Base-by-base conservation (phyloP, 176 grass and related monocot species). In the Saccharum officinarum region DNA sequence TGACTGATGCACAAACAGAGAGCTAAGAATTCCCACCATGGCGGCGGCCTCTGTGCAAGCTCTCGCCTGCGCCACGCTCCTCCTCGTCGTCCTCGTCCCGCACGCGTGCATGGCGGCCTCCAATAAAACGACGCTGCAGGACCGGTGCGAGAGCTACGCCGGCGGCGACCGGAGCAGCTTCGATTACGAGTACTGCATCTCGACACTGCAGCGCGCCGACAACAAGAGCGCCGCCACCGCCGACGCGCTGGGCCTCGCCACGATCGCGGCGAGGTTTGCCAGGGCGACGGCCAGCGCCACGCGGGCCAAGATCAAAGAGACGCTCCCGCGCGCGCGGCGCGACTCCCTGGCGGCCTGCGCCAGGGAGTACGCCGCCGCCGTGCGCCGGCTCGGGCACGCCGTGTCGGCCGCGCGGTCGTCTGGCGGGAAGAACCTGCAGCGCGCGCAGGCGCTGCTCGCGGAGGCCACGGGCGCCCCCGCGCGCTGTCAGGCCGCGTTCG, bases 181-280 rank as follows among this genome's bases (percentile, higher is more conserved):
- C 55, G 69, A 83, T 54, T 76, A 91, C 57, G 75, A 80, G 26
- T 89, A 82, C 40, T 95, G 91, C 77, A 1, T 84, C 10, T 61
- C 18, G 40, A 89, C 83, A 2, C 79, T 93, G 41, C 25, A 26
- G 25, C 9, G 55, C 13, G 50, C 16, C 5, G 86, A 76, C 28
- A 26, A 20, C 7, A 13, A 9, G 2, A 57, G 41, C 63, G 63
- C 62, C 5, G 26, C 25, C 11, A 84, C 61, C 36, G 62, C 86
- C 18, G 67, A 28, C 16, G 66, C 30, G 45, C 28, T 10, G 9
- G 63, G 60, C 9, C 93, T 95, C 2, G 86, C 83, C 20, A 18
- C 4, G 23, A 45, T 85, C 30, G 83, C 88, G 25, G 52, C 49
- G 13, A 75, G 20, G 13, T 3, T 39, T 0, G 91, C 83, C 23